Percentiles rank a stretch among this genome's conserved stretches.
Evolutionary conservation across 768 basidiomycete genomes (phyloP).

Genomic region (Clavaria fumosa): DNA sequence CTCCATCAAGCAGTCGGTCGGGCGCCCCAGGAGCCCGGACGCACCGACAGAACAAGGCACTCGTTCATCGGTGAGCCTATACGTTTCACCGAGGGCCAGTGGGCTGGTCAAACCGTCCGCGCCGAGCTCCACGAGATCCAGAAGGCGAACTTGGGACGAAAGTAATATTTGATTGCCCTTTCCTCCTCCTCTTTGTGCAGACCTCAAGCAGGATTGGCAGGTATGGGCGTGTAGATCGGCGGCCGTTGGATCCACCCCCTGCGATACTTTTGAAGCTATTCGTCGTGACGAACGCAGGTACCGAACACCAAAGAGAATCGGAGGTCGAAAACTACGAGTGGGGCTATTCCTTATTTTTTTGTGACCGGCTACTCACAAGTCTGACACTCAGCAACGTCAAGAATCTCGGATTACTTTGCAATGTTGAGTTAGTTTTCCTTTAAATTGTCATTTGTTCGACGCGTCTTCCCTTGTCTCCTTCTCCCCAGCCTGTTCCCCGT

Average conservation of each 20-base stretch:
- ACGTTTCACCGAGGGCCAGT: slow-evolving; percentile 41
- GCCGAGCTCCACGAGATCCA: slow-evolving; percentile 43
- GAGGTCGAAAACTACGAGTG: slow-evolving; percentile 37
- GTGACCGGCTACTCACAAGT: slow-evolving; percentile 3
- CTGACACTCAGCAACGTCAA: slow-evolving; percentile 34
- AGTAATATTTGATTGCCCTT: slow-evolving; percentile 24
- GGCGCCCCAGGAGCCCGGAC: no score
- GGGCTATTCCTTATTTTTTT: slow-evolving; percentile 10
- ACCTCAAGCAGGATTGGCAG: slow-evolving; percentile 16
- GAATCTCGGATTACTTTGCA: slow-evolving; percentile 56
- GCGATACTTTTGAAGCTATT: slow-evolving; percentile 40
- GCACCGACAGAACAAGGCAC: neutral
- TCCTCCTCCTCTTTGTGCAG: slow-evolving; percentile 3
- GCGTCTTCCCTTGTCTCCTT: no score
- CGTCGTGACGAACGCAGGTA: slow-evolving; percentile 28
- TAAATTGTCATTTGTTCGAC: no score
- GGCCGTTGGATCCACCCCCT: slow-evolving; percentile 54
- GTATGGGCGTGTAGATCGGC: slow-evolving; percentile 44
- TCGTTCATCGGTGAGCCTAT: slow-evolving; percentile 33
- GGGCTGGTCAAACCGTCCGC: slow-evolving; percentile 40
- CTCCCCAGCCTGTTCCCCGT: slow-evolving; percentile 60
- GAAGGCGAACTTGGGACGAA: slow-evolving; percentile 52
- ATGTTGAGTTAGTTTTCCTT: no score
- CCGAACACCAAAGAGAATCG: slow-evolving; percentile 23
- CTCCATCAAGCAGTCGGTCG: no score